Conservation (phyloP, 768 basidiomycete genomes). For the Agrocybe pediades region DNA sequence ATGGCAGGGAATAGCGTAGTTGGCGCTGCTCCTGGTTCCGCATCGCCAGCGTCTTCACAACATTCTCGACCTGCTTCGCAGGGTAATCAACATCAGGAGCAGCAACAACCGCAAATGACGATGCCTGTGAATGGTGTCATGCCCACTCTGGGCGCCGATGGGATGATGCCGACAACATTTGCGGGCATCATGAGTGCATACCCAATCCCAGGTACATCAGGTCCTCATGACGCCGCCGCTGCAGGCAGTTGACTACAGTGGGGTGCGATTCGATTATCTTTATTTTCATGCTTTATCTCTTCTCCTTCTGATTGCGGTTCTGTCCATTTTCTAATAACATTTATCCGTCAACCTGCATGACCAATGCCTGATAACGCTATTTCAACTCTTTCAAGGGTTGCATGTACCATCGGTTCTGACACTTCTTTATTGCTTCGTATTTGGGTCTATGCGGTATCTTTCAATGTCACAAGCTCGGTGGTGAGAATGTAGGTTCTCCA, state of each 20-base stretch:
- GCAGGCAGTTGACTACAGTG: background rate
- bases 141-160: conserved; percentile 16
- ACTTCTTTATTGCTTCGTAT: no score
- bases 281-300: background rate
- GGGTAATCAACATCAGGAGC: conserved; percentile 14
- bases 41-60: conserved; percentile 8
- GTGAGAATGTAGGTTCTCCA: no score
- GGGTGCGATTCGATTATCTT: background rate
- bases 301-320: background rate
- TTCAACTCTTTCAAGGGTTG: no score
- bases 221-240: conserved; percentile 1
- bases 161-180: conserved; percentile 44
- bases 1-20: conserved; percentile 16
- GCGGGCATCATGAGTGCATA: conserved; percentile 78
- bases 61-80: conserved; percentile 14
- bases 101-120: conserved; percentile 6
- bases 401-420: no score
- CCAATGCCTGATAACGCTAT: no score
- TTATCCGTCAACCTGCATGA: background rate
- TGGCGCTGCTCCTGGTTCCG: conserved; percentile 5
- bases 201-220: conserved; percentile 30
- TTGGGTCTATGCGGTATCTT: no score
- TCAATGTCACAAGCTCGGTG: no score
- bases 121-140: conserved; percentile 2
- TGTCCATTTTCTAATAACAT: background rate